phyloP scores from a whole-genome alignment of 2,329 filamentous ascomycete species.

The Apiospora koreana region DNA sequence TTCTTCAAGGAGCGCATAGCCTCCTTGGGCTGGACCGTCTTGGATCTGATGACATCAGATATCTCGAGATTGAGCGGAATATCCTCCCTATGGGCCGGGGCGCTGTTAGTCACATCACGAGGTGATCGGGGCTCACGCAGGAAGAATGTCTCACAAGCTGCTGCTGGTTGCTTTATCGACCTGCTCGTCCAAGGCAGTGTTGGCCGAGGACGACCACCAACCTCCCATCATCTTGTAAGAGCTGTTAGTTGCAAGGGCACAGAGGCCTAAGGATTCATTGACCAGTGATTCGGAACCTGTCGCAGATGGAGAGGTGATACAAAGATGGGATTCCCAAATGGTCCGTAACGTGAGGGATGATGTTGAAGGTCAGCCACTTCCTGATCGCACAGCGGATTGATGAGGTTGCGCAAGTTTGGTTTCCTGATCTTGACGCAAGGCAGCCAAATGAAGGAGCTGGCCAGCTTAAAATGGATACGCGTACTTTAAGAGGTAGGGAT shows the following conservation, averaged over 20 bases:
- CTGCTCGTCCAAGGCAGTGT: slow-evolving; percentile 93
- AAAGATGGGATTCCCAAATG: neutral
- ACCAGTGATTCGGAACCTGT: neutral
- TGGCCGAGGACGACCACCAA: slow-evolving; percentile 92
- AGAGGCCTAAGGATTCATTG: neutral
- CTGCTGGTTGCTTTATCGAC: slow-evolving; percentile 93
- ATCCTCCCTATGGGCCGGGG: slow-evolving; percentile 67
- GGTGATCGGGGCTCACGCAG: neutral
- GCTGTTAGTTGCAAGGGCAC: neutral
- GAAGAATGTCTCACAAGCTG: slow-evolving; percentile 68
- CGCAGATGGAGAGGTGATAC: neutral
- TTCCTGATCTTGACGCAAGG: slow-evolving; percentile 1
- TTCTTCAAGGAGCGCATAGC: slow-evolving; percentile 96
- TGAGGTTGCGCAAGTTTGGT: slow-evolving; percentile 4
- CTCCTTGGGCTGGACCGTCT: slow-evolving; percentile 95
- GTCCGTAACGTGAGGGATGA: neutral
- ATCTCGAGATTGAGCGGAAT: slow-evolving; percentile 98
- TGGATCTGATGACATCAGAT: slow-evolving; percentile 94
- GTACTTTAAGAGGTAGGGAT: neutral
- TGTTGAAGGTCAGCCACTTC: neutral
- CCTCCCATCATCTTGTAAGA: slow-evolving; percentile 67
- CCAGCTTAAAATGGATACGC: neutral
- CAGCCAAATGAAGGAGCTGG: slow-evolving; percentile 6
- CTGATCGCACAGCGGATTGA: neutral
- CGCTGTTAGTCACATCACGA: slow-evolving; percentile 19